Evolutionary conservation across 768 basidiomycete genomes (phyloP).

Genomic region (Agrocybe pediades): DNA sequence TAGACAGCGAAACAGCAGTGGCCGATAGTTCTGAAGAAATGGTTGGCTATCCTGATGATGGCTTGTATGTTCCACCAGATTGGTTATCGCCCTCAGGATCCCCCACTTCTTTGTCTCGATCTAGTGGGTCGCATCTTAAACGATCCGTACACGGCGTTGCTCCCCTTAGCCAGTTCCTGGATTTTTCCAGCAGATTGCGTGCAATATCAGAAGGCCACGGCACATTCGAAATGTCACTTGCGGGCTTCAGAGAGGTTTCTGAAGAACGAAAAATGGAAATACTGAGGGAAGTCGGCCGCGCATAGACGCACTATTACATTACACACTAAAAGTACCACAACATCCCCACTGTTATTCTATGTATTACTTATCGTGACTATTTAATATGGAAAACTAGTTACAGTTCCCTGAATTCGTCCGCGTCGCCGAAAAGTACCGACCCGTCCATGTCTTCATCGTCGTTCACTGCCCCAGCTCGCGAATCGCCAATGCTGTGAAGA

Average conservation of each 20-base stretch:
- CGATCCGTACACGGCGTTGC: constrained; percentile 73
- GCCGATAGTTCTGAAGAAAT: constrained; percentile 37
- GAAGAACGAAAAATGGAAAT: constrained; percentile 69
- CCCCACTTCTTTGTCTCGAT: constrained; percentile 21
- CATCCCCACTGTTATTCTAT: neutral
- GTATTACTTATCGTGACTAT: neutral
- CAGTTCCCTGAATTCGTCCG: constrained; percentile 72
- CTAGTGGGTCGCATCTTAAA: constrained; percentile 43
- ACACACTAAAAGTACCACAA: neutral
- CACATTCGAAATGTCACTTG: constrained; percentile 73
- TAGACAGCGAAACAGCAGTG: constrained; percentile 46
- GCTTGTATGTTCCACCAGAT: constrained; percentile 73
- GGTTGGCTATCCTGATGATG: constrained; percentile 57
- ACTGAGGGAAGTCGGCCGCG: constrained; percentile 76
- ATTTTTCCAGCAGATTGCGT: constrained; percentile 77
- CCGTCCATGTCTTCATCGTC: constrained; percentile 81
- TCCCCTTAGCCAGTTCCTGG: constrained; percentile 80
- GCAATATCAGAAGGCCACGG: constrained; percentile 85
- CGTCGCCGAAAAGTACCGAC: constrained; percentile 77
- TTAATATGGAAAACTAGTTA: constrained; percentile 24
- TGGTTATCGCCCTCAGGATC: constrained; percentile 73
- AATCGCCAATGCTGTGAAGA: constrained; percentile 57
- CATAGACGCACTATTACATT: constrained; percentile 32
- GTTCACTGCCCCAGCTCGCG: constrained; percentile 58
- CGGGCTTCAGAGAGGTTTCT: constrained; percentile 75